Percentiles rank a stretch among this genome's conserved stretches.
phyloP scores from a whole-genome alignment of 345 rosid genomes.

The Excoecaria agallocha region DNA sequence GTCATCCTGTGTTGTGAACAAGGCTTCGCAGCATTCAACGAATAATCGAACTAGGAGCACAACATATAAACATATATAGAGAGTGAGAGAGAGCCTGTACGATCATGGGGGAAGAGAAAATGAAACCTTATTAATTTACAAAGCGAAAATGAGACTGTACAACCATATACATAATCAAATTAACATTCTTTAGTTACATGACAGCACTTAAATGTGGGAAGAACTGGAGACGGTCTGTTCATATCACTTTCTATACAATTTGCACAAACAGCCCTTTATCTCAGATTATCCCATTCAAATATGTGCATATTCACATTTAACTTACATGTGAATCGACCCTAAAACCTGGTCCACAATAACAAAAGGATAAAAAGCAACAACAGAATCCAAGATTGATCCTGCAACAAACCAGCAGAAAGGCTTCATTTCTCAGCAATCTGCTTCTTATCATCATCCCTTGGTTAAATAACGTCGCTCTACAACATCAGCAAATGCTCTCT shows the following conservation, averaged over 20 bases:
- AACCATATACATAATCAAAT: background rate
- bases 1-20: too few relatives aligned
- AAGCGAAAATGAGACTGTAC: slow-evolving; percentile 1
- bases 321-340: slow-evolving; percentile 23
- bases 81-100: too few relatives aligned
- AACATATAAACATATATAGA: too few relatives aligned
- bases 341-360: background rate
- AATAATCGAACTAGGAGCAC: too few relatives aligned
- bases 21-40: too few relatives aligned
- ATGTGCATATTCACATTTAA: slow-evolving; percentile 16
- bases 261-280: slow-evolving; percentile 22
- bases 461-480: slow-evolving; percentile 30
- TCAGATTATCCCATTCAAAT: slow-evolving; percentile 12
- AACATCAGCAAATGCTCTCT: slow-evolving; percentile 42
- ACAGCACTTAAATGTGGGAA: background rate
- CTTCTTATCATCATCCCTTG: slow-evolving; percentile 35
- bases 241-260: slow-evolving; percentile 33
- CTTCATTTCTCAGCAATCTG: slow-evolving; percentile 29
- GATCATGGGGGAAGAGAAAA: too few relatives aligned
- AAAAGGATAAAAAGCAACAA: background rate
- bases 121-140: too few relatives aligned
- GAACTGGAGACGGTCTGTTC: slow-evolving; percentile 10
- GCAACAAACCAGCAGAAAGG: slow-evolving; percentile 15
- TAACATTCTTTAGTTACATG: slow-evolving; percentile 4
- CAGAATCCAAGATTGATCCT: slow-evolving; percentile 19